Evolutionary conservation across 805 yeast species (phyloP).

Genomic region (Tetrapisispora fleetii): DNA sequence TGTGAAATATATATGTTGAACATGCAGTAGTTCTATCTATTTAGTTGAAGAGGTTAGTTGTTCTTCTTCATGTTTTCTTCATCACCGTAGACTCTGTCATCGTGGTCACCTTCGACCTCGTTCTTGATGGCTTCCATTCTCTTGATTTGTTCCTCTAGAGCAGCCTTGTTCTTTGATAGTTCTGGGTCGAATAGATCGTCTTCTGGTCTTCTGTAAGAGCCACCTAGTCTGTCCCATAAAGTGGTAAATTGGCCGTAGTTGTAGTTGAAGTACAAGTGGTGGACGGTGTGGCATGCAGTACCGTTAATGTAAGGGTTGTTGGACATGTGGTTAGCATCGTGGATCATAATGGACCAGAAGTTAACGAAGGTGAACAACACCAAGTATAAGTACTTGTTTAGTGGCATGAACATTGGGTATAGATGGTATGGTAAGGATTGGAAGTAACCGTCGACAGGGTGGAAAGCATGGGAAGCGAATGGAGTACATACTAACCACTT

Average conservation of each 20-base stretch:
- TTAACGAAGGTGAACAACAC: slow-evolving; percentile 81
- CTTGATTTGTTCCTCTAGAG: slow-evolving; percentile 62
- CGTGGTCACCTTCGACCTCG: slow-evolving; percentile 67
- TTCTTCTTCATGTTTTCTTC: background rate
- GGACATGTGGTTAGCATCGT: slow-evolving; percentile 92
- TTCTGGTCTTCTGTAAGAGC: slow-evolving; percentile 89
- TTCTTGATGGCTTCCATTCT: slow-evolving; percentile 72
- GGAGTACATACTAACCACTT: slow-evolving; percentile 99
- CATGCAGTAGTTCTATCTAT: background rate
- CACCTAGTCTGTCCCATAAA: slow-evolving; percentile 94
- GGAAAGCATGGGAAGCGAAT: slow-evolving; percentile 96
- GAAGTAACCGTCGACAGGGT: slow-evolving; percentile 91
- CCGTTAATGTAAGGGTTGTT: slow-evolving; percentile 93
- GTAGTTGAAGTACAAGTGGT: slow-evolving; percentile 93
- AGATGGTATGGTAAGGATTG: slow-evolving; percentile 92
- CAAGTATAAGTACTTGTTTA: slow-evolving; percentile 79
- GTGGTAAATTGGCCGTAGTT: slow-evolving; percentile 98
- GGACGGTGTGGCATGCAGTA: slow-evolving; percentile 96
- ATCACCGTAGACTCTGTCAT: slow-evolving; percentile 59
- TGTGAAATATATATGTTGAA: background rate
- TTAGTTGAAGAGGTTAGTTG: background rate
- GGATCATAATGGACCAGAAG: slow-evolving; percentile 98
- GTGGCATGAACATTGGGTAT: slow-evolving; percentile 85
- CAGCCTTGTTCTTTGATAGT: slow-evolving; percentile 43
- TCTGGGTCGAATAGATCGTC: slow-evolving; percentile 65